These are phyloP conservation scores for Globisporangium canariense DNA, from an alignment of 352 stramenopile species.

Conservation along the genomic window DNA sequence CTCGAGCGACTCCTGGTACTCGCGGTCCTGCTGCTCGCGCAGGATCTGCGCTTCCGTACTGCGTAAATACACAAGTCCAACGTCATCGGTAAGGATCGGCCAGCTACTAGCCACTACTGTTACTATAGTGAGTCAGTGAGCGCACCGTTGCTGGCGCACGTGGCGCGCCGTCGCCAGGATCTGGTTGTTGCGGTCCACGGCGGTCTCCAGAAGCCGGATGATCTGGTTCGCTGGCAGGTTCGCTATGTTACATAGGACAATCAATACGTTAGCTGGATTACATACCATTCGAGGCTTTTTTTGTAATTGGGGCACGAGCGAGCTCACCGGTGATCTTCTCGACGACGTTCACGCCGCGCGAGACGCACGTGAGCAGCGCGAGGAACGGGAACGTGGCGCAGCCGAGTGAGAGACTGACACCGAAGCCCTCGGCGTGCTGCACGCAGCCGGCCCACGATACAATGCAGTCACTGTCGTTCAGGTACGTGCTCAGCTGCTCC, in stretches of 20 bases:
- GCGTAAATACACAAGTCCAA: too few relatives aligned
- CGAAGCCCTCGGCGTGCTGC: slow-evolving; percentile 75
- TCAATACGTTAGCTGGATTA: background rate
- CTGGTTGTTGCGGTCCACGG: slow-evolving; percentile 73
- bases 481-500: slow-evolving; percentile 58
- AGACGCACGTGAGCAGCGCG: slow-evolving; percentile 74
- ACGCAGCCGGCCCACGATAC: slow-evolving; percentile 82
- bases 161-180: slow-evolving; percentile 66
- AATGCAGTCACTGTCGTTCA: slow-evolving; percentile 80
- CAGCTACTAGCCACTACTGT: background rate
- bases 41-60: slow-evolving; percentile 84
- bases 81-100: too few relatives aligned
- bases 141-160: slow-evolving; percentile 58
- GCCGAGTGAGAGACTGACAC: slow-evolving; percentile 79
- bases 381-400: slow-evolving; percentile 80
- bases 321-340: slow-evolving; percentile 78
- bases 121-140: background rate
- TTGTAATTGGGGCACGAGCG: too few relatives aligned
- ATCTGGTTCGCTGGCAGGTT: slow-evolving; percentile 56
- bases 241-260: slow-evolving; percentile 28
- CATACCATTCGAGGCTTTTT: too few relatives aligned
- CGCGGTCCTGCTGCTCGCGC: slow-evolving; percentile 90
- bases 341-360: slow-evolving; percentile 74
- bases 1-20: slow-evolving; percentile 91
- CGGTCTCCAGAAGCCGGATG: slow-evolving; percentile 53